Evolutionary conservation across 2,329 filamentous ascomycete species (phyloP).

Genomic region (Exophiala lecanii-corni): DNA sequence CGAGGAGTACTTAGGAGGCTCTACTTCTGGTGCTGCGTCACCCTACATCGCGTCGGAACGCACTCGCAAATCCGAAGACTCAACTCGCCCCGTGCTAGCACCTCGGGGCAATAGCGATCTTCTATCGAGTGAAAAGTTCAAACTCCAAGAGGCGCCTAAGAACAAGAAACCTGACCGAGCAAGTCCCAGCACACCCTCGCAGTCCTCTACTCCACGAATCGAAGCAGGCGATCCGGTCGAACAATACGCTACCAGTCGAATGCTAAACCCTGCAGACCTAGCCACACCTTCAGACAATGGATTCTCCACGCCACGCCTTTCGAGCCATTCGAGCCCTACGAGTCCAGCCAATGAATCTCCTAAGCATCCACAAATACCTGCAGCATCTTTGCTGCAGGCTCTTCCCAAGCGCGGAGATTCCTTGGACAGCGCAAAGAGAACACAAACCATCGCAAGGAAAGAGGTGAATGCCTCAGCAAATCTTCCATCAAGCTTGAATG

Average conservation of each 20-base stretch:
- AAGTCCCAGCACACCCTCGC: slow-evolving; percentile 38
- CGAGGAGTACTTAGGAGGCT: slow-evolving; percentile 27
- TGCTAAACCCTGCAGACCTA: slow-evolving; percentile 31
- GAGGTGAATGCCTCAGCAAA: slow-evolving; percentile 45
- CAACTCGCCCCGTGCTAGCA: slow-evolving; percentile 14
- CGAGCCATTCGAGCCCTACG: slow-evolving; percentile 54
- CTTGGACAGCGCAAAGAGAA: slow-evolving; percentile 38
- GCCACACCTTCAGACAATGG: slow-evolving; percentile 27
- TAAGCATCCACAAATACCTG: slow-evolving; percentile 32
- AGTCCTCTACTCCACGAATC: slow-evolving; percentile 16
- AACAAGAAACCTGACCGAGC: slow-evolving; percentile 42
- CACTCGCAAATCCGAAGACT: slow-evolving; percentile 14
- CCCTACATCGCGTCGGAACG: slow-evolving; percentile 14
- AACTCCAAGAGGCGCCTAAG: slow-evolving; percentile 75
- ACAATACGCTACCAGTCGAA: slow-evolving; percentile 11
- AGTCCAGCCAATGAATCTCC: slow-evolving; percentile 43
- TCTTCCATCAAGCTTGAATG: slow-evolving; percentile 33
- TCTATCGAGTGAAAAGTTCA: slow-evolving; percentile 57
- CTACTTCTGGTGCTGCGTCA: slow-evolving; percentile 24
- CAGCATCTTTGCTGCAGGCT: slow-evolving; percentile 30
- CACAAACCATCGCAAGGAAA: slow-evolving; percentile 55
- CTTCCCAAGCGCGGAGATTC: slow-evolving; percentile 58
- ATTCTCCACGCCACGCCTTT: slow-evolving; percentile 46
- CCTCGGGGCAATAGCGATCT: slow-evolving; percentile 16
- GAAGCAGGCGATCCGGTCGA: slow-evolving; percentile 14